Base-by-base conservation (phyloP, 495 filamentous ascomycete species). In the Pseudevernia furfuracea region DNA sequence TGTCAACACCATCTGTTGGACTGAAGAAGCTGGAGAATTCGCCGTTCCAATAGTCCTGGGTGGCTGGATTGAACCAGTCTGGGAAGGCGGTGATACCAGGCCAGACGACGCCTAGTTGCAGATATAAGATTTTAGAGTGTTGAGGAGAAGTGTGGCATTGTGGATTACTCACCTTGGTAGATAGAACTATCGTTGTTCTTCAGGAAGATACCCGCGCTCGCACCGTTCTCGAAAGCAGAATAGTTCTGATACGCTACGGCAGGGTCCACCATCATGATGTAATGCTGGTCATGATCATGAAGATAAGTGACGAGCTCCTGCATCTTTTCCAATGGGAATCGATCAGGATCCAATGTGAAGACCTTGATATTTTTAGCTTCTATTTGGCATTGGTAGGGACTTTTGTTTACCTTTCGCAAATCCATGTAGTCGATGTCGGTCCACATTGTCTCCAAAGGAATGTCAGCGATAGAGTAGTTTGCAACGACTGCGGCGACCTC, bases 401-500 rank as follows among this genome's bases (percentile, higher is more conserved):
- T 53, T 53, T 32, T n/a, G 17, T 32, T 32, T 53, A 91, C 82
- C 65, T 76, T 78, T 71, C 88, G 76, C 15, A 69, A 66, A 69
- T 86, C 79, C 87, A 91, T 90, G 72, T 92, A 91, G 69, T 91
- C 85, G 58, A 93, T 93, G 70, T 93, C 89, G 6, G 87, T 93
- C 90, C 91, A 95, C 85, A 92, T 90, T 0, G 88, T 91, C 73
- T 96, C 90, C 11, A 96, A 76, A 0, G 91, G 91, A 66, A 95
- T 95, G 11, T 74, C 74, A 15, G 90, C 89, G 38, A 77, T 71
- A 63, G 82, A 87, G 76, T 95, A 94, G 72, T 94, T 95, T 58
- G 85, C 82, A 30, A 94, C 84, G 2, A 87, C 89, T 68, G 90
- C 90, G 32, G 89, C 89, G 37, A 94, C 83, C 43, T 89, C 85